A percentile compares a stretch with the other conserved stretches of the same genome.
phyloP scores from a whole-genome alignment of 2,329 filamentous ascomycete species.

The Neonectria faginata region DNA sequence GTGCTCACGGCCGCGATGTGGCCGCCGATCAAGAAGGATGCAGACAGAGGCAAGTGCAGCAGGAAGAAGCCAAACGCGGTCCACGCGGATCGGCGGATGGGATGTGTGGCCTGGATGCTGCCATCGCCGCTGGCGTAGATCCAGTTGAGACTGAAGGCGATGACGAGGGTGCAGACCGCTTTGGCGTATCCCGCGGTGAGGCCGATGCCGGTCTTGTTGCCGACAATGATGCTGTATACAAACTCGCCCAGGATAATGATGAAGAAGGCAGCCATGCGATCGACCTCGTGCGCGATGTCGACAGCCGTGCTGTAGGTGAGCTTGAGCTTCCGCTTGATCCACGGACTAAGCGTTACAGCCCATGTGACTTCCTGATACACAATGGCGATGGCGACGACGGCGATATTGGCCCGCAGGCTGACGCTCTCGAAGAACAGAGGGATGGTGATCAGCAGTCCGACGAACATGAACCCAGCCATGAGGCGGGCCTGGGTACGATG shows the following conservation, averaged over 20 bases:
- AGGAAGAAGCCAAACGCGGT: constrained; percentile 60
- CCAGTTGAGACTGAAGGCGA: constrained; percentile 64
- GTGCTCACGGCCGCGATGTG: constrained; percentile 58
- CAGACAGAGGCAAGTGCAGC: constrained; percentile 58
- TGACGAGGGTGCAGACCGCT: constrained; percentile 61
- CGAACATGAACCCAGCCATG: constrained; percentile 55
- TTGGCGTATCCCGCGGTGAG: constrained; percentile 57
- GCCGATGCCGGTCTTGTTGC: constrained; percentile 58
- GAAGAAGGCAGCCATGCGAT: constrained; percentile 63
- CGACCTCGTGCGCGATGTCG: constrained; percentile 62
- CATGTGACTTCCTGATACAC: constrained; percentile 57
- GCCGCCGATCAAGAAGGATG: constrained; percentile 59
- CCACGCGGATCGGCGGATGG: constrained; percentile 57
- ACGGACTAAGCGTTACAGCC: constrained; percentile 58
- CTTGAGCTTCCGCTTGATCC: constrained; percentile 56
- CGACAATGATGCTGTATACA: constrained; percentile 61
- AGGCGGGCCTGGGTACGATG: constrained; percentile 60
- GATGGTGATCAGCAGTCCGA: constrained; percentile 56
- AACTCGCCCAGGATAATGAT: constrained; percentile 65
- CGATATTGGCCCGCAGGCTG: constrained; percentile 55
- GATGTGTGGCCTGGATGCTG: constrained; percentile 56
- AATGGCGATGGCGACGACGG: constrained; percentile 56
- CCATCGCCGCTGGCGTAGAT: constrained; percentile 62
- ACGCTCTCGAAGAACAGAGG: constrained; percentile 58
- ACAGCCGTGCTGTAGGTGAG: constrained; percentile 61